Conservation (phyloP, 192 early-diverging fungal species). For the Entomortierella chlamydospora region DNA sequence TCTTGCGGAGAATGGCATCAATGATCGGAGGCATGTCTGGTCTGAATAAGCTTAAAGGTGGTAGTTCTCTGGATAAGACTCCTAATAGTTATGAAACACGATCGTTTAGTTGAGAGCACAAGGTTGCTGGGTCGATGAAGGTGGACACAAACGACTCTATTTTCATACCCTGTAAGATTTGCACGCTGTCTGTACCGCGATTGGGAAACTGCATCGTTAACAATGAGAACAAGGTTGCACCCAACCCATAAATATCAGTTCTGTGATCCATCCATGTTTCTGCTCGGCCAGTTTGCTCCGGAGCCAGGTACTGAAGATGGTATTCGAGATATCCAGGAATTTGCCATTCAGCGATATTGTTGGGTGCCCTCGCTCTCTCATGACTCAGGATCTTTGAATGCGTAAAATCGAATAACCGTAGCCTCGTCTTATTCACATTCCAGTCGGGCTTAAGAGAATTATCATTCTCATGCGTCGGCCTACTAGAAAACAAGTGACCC, state of each 20-base stretch:
- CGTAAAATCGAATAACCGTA: constrained; percentile 44
- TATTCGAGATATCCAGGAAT: constrained; percentile 46
- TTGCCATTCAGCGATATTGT: constrained; percentile 51
- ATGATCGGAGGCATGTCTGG: constrained; percentile 50
- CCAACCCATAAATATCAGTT: constrained; percentile 49
- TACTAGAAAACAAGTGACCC: neutral
- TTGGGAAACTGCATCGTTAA: constrained; percentile 49
- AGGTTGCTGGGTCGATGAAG: too few species aligned
- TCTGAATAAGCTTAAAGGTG: constrained; percentile 24
- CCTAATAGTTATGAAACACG: constrained; percentile 12
- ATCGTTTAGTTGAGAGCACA: too few species aligned
- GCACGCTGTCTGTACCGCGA: constrained; percentile 44
- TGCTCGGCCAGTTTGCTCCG: constrained; percentile 51
- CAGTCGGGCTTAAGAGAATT: neutral
- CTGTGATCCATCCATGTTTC: constrained; percentile 54
- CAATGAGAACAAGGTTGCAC: constrained; percentile 37
- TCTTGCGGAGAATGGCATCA: constrained; percentile 42
- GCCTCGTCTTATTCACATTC: constrained; percentile 40
- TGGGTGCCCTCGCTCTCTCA: constrained; percentile 44
- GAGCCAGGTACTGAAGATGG: constrained; percentile 42
- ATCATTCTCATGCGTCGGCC: too few species aligned
- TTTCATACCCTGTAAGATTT: constrained; percentile 45
- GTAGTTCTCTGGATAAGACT: constrained; percentile 36
- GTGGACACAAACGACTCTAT: too few species aligned
- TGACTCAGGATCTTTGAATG: constrained; percentile 52